Evolutionary conservation across 352 stramenopile genomes (phyloP), one percentile per base, ranked within the genome.

Genomic region (Globisporangium parvum): DNA sequence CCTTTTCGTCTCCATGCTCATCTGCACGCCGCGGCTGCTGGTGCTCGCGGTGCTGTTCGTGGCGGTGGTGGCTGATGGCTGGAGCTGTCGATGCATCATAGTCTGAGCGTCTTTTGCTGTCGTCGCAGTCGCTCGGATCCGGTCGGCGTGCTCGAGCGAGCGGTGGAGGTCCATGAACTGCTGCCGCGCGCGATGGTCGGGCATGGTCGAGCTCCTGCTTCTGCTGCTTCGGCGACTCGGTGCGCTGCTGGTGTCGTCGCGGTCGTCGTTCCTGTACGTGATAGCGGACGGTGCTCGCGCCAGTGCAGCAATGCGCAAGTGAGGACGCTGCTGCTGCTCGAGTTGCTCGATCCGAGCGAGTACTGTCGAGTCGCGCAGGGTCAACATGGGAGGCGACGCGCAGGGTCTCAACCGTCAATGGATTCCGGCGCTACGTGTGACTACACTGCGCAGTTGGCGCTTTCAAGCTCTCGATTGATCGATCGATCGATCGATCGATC

Each of bases 371-470:
- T 28, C 28, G 44, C 44, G 20, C 12, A 55, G 44, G 39, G 51
- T 61, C 55, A 61, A 61, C 47, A 61, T 61, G 55, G 14, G 55
- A 61, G 18, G 17, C 47, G 49, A 21, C 47, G 55, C 39, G 14
- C 14, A 20, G 39, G 39, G 39, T n/a, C 14, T 20, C 39, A n/a
- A 9, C 20, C 14, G 39, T 41, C 11, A n/a, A 9, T 42, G 39
- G 39, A 20, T 42, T 9, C 14, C 15, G 17, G 39, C 39, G 39
- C 39, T 20, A 2, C 26, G 26, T 31, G 26, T 31, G 26, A 31
- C 26, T 31, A 31, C 26, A 31, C 26, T 31, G 26, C 26, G n/a
- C n/a, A n/a, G n/a, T n/a, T n/a, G n/a, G n/a, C n/a, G n/a, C n/a
- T n/a, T n/a, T n/a, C n/a, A n/a, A 31, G 26, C 6, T 31, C 26